Evolutionary conservation across 2,329 filamentous ascomycete species (phyloP).

Genomic region (Cladosporium phlei): DNA sequence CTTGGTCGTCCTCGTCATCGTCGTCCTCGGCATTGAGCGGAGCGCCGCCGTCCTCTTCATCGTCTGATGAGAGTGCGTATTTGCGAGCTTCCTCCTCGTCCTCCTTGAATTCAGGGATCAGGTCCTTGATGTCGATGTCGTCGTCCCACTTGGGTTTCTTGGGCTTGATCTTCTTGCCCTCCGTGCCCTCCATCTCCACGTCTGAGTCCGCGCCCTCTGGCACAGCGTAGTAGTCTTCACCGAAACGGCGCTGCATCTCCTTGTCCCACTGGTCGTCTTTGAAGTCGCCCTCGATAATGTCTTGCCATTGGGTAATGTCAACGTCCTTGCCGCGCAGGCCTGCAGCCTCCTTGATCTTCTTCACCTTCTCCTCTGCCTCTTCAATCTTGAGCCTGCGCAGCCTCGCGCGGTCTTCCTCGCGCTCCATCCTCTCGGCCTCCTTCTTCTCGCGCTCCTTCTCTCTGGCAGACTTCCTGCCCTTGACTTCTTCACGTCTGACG

Average conservation of each 20-base stretch:
- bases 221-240: constrained; percentile 82
- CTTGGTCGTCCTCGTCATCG: constrained; percentile 33
- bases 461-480: constrained; percentile 68
- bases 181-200: constrained; percentile 40
- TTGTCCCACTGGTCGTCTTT: constrained; percentile 85
- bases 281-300: constrained; percentile 81
- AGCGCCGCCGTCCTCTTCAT: constrained; percentile 34
- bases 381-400: constrained; percentile 85
- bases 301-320: constrained; percentile 75
- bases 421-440: constrained; percentile 70
- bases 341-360: constrained; percentile 83
- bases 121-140: constrained; percentile 93
- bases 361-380: constrained; percentile 80
- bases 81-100: constrained; percentile 56
- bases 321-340: constrained; percentile 61
- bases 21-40: constrained; percentile 32
- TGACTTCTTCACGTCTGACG: constrained; percentile 84
- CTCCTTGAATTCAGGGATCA: constrained; percentile 80
- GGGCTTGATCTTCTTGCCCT: constrained; percentile 53
- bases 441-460: constrained; percentile 73
- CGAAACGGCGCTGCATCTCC: constrained; percentile 84
- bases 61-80: constrained; percentile 53
- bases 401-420: constrained; percentile 74
- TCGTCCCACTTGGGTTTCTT: constrained; percentile 94
- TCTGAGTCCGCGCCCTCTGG: constrained; percentile 45